Conservation (phyloP, 2,329 filamentous ascomycete species). For the Phialophora verrucosa region DNA sequence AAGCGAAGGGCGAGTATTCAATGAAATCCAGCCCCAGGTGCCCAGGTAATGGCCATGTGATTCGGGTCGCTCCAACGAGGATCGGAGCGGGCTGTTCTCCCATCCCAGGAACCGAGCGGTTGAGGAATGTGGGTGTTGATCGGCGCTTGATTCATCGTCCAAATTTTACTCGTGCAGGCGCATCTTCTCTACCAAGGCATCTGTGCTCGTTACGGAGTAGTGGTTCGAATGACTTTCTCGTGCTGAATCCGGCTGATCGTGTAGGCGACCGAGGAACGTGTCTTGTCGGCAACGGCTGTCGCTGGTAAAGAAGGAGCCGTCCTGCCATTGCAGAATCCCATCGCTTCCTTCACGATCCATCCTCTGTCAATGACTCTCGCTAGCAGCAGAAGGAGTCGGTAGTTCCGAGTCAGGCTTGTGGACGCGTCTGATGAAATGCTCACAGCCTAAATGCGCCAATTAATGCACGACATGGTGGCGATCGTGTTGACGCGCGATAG, state of each 20-base stretch:
- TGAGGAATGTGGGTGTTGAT: neutral
- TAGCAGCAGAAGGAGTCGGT: neutral
- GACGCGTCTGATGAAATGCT: neutral
- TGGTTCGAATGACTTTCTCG: neutral
- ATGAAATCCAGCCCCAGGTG: neutral
- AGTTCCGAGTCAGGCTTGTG: neutral
- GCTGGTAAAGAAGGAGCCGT: neutral
- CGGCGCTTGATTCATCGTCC: neutral
- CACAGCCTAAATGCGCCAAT: neutral
- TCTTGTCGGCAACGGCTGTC: neutral
- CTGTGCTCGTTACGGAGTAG: neutral
- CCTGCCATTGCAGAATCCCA: neutral
- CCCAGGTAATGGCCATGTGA: neutral
- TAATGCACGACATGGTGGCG: constrained; percentile 18
- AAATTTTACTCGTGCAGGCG: neutral
- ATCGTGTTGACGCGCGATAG: neutral
- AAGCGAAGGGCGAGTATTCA: neutral
- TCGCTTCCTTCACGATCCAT: neutral
- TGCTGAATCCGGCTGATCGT: neutral
- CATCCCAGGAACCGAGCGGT: neutral
- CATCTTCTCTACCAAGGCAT: neutral
- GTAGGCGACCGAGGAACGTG: neutral
- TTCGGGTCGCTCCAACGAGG: neutral
- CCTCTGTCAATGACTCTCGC: neutral
- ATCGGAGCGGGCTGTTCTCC: neutral